Conservation (phyloP, 1,284 basidiomycete species). For the Pseudozyma flocculosa region DNA sequence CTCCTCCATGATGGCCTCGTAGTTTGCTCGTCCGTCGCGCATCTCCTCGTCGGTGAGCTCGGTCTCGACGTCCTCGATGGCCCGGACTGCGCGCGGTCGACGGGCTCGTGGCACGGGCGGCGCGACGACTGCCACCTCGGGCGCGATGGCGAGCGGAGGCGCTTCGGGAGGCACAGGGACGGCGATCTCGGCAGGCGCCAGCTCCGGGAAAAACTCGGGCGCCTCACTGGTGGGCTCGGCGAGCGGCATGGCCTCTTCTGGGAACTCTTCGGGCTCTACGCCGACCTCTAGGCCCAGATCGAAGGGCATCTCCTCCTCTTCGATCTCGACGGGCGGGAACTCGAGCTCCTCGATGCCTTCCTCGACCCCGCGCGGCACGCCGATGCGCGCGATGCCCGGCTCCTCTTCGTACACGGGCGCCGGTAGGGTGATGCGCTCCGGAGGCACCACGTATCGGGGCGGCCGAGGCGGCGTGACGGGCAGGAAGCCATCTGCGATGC, state of each 20-base stretch:
- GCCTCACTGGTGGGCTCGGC: neutral
- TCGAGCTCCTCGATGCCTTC: constrained; percentile 5
- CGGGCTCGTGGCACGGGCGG: neutral
- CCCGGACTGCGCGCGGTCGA: neutral
- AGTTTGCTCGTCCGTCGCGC: constrained; percentile 11
- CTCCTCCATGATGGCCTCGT: constrained; percentile 10
- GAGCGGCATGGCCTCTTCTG: neutral
- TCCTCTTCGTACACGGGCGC: constrained; percentile 21
- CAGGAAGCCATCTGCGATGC: neutral
- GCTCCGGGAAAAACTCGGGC: neutral
- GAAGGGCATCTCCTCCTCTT: constrained; percentile 11
- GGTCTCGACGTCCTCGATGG: constrained; percentile 9
- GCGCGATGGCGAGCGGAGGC: neutral
- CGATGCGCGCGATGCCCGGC: constrained; percentile 8
- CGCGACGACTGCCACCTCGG: neutral
- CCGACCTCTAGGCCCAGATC: constrained; percentile 26
- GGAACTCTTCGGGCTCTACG: constrained; percentile 6
- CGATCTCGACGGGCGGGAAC: constrained; percentile 2
- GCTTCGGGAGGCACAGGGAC: neutral
- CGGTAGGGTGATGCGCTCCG: constrained; percentile 24
- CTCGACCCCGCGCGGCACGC: constrained; percentile 10
- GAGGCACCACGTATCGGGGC: constrained; percentile 13
- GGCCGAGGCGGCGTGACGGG: neutral
- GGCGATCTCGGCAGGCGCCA: neutral
- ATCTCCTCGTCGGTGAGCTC: constrained; percentile 17